These are phyloP conservation scores for Populus hybrid DNA, from an alignment of 441 rosid species.

Conservation along the genomic window DNA sequence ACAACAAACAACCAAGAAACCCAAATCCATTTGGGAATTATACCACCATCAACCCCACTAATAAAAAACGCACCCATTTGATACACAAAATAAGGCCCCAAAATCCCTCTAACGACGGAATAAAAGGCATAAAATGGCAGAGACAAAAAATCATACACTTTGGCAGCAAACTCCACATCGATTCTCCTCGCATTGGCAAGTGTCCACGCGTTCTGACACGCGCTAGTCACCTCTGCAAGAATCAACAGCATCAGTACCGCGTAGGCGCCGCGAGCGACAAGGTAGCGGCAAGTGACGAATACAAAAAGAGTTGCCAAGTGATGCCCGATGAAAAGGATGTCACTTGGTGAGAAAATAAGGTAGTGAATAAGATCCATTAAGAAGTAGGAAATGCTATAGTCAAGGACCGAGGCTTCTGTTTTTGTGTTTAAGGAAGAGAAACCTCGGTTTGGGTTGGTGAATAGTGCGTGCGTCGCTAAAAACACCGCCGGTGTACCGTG, in stretches of 20 bases:
- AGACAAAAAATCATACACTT: conserved; percentile 47
- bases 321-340: conserved; percentile 78
- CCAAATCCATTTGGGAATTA: conserved; percentile 85
- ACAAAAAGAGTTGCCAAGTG: conserved; percentile 86
- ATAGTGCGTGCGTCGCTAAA: conserved; percentile 49
- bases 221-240: conserved; percentile 88
- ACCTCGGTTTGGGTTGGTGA: conserved; percentile 42
- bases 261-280: conserved; percentile 67
- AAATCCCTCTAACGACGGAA: conserved; percentile 57
- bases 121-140: conserved; percentile 71
- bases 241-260: conserved; percentile 58
- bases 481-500: conserved; percentile 81
- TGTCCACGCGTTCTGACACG: conserved; percentile 87
- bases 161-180: conserved; percentile 46
- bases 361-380: conserved; percentile 73
- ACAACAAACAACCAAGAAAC: conserved; percentile 79
- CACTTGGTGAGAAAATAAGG: conserved; percentile 60
- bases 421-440: conserved; percentile 61
- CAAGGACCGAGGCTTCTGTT: conserved; percentile 60
- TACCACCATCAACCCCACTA: conserved; percentile 51
- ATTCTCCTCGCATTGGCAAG: conserved; percentile 50
- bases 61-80: conserved; percentile 56
- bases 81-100: conserved; percentile 62
- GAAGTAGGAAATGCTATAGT: conserved; percentile 81
- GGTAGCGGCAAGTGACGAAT: conserved; percentile 71